Conservation (phyloP, 331 rosid genomes). For the Phaseolus coccineus region DNA sequence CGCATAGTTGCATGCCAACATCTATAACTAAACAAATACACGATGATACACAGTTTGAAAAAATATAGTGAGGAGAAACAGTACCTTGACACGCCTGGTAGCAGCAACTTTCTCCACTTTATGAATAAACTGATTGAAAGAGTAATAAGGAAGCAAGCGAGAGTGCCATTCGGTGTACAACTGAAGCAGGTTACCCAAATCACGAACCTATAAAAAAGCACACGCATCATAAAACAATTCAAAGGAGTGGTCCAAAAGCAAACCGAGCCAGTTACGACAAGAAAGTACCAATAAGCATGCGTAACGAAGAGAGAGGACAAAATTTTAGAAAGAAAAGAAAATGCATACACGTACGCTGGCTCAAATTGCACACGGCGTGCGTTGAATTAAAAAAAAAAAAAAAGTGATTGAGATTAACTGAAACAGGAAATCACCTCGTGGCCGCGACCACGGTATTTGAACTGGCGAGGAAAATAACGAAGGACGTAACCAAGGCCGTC, state of each 20-base stretch:
- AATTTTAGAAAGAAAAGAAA: too few species aligned
- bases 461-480: slow-evolving; percentile 84
- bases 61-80: neutral
- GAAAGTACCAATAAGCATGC: neutral
- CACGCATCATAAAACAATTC: neutral
- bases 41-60: neutral
- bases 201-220: slow-evolving; percentile 59
- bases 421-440: slow-evolving; percentile 63
- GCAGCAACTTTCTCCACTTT: slow-evolving; percentile 89
- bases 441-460: slow-evolving; percentile 88
- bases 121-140: slow-evolving; percentile 75
- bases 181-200: slow-evolving; percentile 77
- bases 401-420: neutral
- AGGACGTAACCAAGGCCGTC: slow-evolving; percentile 95
- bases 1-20: neutral
- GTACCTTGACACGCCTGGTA: slow-evolving; percentile 81
- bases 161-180: slow-evolving; percentile 88
- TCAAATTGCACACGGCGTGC: too few species aligned
- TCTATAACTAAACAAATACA: neutral
- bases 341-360: neutral
- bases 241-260: neutral
- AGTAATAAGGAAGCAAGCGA: slow-evolving; percentile 75
- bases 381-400: too few species aligned
- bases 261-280: neutral
- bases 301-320: neutral